Base-by-base conservation (phyloP, 139 green algal species). In the Volvox reticuliferus region DNA sequence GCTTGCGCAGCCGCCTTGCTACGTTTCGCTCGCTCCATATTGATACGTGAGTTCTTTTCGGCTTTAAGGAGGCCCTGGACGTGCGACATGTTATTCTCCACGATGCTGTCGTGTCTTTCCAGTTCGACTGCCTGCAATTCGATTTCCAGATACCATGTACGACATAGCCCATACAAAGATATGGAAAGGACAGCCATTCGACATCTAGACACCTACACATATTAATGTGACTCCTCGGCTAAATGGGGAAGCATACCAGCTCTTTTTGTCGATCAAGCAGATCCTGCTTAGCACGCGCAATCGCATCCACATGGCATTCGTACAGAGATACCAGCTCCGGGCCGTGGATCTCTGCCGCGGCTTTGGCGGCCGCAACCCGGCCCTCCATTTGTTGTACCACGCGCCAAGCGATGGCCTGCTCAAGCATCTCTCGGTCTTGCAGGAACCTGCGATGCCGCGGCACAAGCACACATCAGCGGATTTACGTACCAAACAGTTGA, bases 391-490 rank as follows among this genome's bases (percentile, higher is more conserved):
- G n/a, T 50, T 88, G 50, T 32, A 94, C 83, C 0, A 21, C 44
- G 26, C 76, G 65, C 91, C 91, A 94, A 5, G 14, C 26, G 2
- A 67, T 30, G 13, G 91, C 91, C 35, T 35, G 22, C 68, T 94
- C 91, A 55, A 87, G 82, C 55, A 67, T 86, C 28, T 84, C 77
- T 13, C 88, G 75, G 75, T 82, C 76, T 24, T 75, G 71, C 65
- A 86, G 12, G 32, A 91, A 75, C 44, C 84, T 89, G 36, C 26
- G 24, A 73, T 28, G 65, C 65, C 44, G 44, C 9, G 44, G 44
- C 44, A 55, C 44, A 55, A 55, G 65, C 65, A 85, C 37, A 30
- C 36, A 32, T 62, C 1, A 62, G 30, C 77, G 32, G 71, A 18
- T 1, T 79, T 19, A 79, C 9, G 28, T 62, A 5, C 44, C 44